Base-by-base conservation (phyloP, 176 grass and related monocot species). In the Themeda triandra region DNA sequence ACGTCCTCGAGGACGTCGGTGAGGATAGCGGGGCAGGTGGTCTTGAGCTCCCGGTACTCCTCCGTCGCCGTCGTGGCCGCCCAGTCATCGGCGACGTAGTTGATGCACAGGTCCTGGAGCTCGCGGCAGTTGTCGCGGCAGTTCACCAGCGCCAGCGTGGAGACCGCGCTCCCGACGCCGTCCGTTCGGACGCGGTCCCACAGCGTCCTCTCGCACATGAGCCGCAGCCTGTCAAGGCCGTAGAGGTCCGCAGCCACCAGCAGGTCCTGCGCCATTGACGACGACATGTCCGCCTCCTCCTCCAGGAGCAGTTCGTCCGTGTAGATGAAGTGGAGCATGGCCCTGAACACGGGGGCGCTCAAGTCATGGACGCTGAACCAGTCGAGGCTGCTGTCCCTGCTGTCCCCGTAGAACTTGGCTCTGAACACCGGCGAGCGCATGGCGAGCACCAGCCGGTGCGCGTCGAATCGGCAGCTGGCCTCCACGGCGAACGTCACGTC, bases 401-500 rank as follows among this genome's bases (percentile, higher is more conserved):
- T 44, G 23, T 17, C 69, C 13, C 69, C 69, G 40, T 28, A 72
- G 69, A 72, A 72, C 40, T 17, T 72, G 69, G 69, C 39, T 24
- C 17, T 19, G 17, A 36, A 68, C 65, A 68, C 65, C 65, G 65
- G 65, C 65, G 65, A 36, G 17, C 65, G 40, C 69, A n/a, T 42
- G 40, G 69, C 69, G 5, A 72, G 69, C 69, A 72, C 40, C 5
- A 72, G n/a, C 13, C 13, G 42, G 69, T 72, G 69, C 40, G 69
- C 69, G 5, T 46, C 39, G 40, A 72, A 72, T 13, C 6, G 5
- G 49, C 3, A 9, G 69, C 69, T 28, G n/a, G 1, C 13, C 5
- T 72, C 69, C 11, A 72, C 69, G 69, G 69, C 39, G 69, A 72
- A 46, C 69, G 69, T 44, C 6, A 72, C 39, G 40, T 72, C 69